Base-by-base conservation (phyloP, 345 rosid genomes). In the Rhodomyrtus tomentosa region DNA sequence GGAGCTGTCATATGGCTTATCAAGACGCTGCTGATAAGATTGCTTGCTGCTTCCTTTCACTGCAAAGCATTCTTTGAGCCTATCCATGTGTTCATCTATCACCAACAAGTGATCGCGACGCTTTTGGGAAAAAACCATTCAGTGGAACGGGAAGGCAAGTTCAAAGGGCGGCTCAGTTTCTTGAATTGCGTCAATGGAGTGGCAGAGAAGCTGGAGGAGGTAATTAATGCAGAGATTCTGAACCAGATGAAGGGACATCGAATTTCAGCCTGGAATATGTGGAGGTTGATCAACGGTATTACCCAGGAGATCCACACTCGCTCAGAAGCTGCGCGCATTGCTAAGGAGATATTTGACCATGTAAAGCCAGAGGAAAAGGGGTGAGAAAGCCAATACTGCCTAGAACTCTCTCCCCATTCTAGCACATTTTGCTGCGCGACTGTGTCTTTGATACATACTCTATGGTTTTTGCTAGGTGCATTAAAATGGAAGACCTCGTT, bases 221-320 rank as follows among this genome's bases (percentile, higher is more conserved):
- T 91, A 86, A 91, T 93, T 82, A 88, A 93, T 88, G 92, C 91
- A 72, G 95, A 92, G 40, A 91, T 88, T 91, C 91, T 92, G 80
- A 90, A 90, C 82, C 92, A 88, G 84, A 88, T 91, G 89, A 92
- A 86, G 79, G 93, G 85, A 68, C 93, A 83, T 82, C 92, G 89
- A 83, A 73, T 92, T 81, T 93, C 96, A 72, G 92, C 96, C 85
- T 93, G 96, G 95, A 90, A 92, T 42, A 92, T 93, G 95, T 90
- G 89, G 89, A 94, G 91, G 29, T 88, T 93, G 83, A 84, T 92
- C 42, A 82, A 88, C 87, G 92, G 89, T 55, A 87, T 93, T 10
- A 89, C 84, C 12, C 36, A 85, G 72, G 93, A 93, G 88, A 93
- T 93, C 80, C 4, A 49, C 3, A 91, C 90, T 3, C 88, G 91